Evolutionary conservation across 139 green algal genomes (phyloP), one percentile per base, ranked within the genome.

Genomic region (Pleodorina starrii): DNA sequence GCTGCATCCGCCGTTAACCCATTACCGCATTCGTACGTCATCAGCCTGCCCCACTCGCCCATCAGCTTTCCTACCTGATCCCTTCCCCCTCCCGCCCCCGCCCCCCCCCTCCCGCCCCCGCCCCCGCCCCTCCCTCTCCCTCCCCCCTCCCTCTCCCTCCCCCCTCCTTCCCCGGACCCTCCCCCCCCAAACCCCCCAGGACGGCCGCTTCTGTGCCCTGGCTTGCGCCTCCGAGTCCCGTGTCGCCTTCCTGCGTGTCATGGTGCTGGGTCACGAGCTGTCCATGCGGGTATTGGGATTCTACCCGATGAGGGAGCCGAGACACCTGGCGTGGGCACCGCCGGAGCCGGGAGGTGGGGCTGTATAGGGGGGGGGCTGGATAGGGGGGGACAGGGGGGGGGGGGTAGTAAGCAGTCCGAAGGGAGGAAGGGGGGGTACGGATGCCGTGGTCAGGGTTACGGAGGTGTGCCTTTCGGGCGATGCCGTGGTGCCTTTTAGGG

Each of bases 231-330:
- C 74, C 2, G 71, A 86, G 42, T 74, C 50, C 69, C 43, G 71
- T 48, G 1, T 92, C 11, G 80, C 51, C 25, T 89, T 91, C 54
- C 81, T 88, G 19, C 81, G 88, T 14, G 42, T 88, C 59, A 59
- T 89, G 43, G 71, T 46, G 16, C 43, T 80, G 19, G 81, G 81
- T 4, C 48, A 83, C 42, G 35, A 80, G 74, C 9, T 86, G 16
- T 86, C 79, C 10, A 75, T 92, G 77, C 90, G 86, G 1, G 66
- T 90, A 27, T 50, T 92, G 66, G 90, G 90, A 23, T 92, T 92
- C 90, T 92, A 92, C 69, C 38, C 68, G 5, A 60, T 92, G 29
- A 19, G 59, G 9, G 76, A 88, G 50, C 90, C 90, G 2, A 50
- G 51, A 25, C 66, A 86, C 68, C 90, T 92, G 29, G 89, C 89